phyloP scores from a whole-genome alignment of 1,284 basidiomycete species.

The Cutaneotrichosporon sp. region DNA sequence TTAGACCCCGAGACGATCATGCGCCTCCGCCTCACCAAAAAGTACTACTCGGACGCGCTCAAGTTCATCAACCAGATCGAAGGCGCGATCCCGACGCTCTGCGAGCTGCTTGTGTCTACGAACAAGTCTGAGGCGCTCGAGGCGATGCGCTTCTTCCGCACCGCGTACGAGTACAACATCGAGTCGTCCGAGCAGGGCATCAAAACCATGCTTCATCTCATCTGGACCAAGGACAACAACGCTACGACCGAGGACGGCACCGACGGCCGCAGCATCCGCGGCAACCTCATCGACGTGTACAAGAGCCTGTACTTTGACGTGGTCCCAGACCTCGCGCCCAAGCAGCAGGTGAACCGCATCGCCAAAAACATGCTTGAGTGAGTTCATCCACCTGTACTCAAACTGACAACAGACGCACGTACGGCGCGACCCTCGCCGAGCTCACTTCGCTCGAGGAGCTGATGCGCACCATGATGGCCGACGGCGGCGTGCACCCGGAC shows the following conservation, averaged over 20 bases:
- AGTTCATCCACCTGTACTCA: slow-evolving; percentile 49
- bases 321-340: slow-evolving; percentile 64
- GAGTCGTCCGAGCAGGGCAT: slow-evolving; percentile 74
- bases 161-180: slow-evolving; percentile 80
- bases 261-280: slow-evolving; percentile 85
- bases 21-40: slow-evolving; percentile 75
- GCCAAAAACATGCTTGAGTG: slow-evolving; percentile 98
- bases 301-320: slow-evolving; percentile 85
- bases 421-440: slow-evolving; percentile 89
- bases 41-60: slow-evolving; percentile 85
- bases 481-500: slow-evolving; percentile 73
- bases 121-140: slow-evolving; percentile 94
- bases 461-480: slow-evolving; percentile 88
- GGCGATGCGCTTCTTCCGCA: slow-evolving; percentile 91
- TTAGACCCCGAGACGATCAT: slow-evolving; percentile 66
- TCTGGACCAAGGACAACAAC: slow-evolving; percentile 95
- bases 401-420: slow-evolving; percentile 66
- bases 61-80: slow-evolving; percentile 84
- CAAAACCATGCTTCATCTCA: slow-evolving; percentile 94
- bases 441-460: slow-evolving; percentile 95
- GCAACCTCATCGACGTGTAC: slow-evolving; percentile 88
- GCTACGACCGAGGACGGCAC: slow-evolving; percentile 69
- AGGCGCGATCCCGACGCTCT: slow-evolving; percentile 70
- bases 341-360: slow-evolving; percentile 88
- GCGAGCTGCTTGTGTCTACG: slow-evolving; percentile 80